These are phyloP conservation scores for Teunomyces atbi DNA, from an alignment of 805 yeast species.

Conservation along the genomic window DNA sequence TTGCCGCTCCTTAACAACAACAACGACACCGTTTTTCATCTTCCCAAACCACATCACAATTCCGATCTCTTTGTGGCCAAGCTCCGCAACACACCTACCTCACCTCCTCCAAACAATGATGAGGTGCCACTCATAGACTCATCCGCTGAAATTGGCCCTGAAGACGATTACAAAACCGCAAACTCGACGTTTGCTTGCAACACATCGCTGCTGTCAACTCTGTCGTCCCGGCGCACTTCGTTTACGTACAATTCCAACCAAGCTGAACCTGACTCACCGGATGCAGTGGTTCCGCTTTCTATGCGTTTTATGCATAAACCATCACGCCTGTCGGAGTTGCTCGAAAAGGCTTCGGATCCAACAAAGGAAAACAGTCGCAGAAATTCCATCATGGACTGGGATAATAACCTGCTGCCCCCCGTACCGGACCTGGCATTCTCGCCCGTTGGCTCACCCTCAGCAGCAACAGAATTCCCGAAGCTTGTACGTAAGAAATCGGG, in stretches of 20 bases:
- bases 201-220: background rate
- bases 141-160: slow-evolving; percentile 1
- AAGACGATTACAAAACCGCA: background rate
- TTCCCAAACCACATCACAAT: background rate
- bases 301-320: slow-evolving; percentile 42
- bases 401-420: background rate
- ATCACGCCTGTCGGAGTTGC: slow-evolving; percentile 29
- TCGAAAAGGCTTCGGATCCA: slow-evolving; percentile 30
- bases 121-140: background rate
- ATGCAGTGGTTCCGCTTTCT: slow-evolving; percentile 22
- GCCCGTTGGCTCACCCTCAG: background rate
- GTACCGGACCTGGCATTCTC: background rate
- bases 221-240: slow-evolving; percentile 1
- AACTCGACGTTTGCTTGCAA: background rate
- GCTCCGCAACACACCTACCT: background rate
- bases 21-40: background rate
- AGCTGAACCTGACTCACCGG: slow-evolving; percentile 3
- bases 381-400: slow-evolving; percentile 17
- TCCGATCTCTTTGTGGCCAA: background rate
- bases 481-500: slow-evolving; percentile 83
- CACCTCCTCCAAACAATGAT: background rate
- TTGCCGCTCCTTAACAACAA: no score
- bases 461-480: background rate
- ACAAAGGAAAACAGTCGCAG: slow-evolving; percentile 27
- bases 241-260: slow-evolving; percentile 7